Base-by-base conservation (phyloP, 1,284 basidiomycete genomes). In the Puccinia novopanici region DNA sequence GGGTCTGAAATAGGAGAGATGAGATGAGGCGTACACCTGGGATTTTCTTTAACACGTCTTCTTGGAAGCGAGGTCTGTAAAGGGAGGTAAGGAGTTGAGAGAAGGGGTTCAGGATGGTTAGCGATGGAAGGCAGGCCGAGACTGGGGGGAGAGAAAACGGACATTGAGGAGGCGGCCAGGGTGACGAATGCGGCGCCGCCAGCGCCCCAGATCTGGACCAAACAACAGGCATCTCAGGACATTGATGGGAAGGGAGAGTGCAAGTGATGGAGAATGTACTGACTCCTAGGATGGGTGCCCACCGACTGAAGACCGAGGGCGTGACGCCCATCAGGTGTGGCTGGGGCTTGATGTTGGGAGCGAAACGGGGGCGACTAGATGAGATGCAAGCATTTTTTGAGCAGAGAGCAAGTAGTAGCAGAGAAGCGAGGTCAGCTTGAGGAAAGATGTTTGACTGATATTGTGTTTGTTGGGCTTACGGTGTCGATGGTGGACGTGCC, bases 31-130 rank as follows among this genome's bases (percentile, higher is more conserved):
- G 5, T 71, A 79, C 76, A 3, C 59, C 61, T 2, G 76, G 76
- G 40, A 79, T 70, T 37, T 79, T 79, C 22, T 79, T 79, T 48
- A 79, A 67, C 1, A 79, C 68, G 40, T 79, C 76, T 55, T 70
- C 63, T 30, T 79, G 76, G 55, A 79, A 79, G n/a, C 65, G 65
- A 71, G 76, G 76, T 24, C 76, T 67, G 37, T 40, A 24, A 17
- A n/a, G 75, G 34, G 4, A n/a, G n/a, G n/a, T 17, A n/a, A 17
- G 59, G 30, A 24, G 15, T 15, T 3, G 45, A 9, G 45, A 13
- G 9, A 27, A n/a, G n/a, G n/a, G n/a, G n/a, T n/a, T n/a, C n/a
- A n/a, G n/a, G n/a, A n/a, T n/a, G n/a, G n/a, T n/a, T n/a, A n/a
- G n/a, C n/a, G n/a, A n/a, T n/a, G n/a, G n/a, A 19, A n/a, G 24